phyloP scores from a whole-genome alignment of 345 rosid species.

The Anastatica hierochuntica region DNA sequence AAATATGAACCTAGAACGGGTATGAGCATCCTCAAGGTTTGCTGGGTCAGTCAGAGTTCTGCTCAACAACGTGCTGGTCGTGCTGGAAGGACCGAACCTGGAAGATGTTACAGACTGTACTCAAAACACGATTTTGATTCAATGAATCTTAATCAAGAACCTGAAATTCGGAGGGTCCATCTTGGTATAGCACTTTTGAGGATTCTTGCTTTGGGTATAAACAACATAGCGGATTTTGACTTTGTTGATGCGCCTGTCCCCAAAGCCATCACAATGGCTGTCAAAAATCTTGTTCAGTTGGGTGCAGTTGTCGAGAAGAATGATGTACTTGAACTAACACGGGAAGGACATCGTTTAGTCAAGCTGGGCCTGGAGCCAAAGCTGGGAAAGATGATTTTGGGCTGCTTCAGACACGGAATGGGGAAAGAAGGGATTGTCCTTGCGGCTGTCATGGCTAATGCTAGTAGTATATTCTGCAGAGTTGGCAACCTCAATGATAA shows the following conservation, averaged over 20 bases:
- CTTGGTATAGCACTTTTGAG: slow-evolving; percentile 81
- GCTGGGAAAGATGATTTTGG: slow-evolving; percentile 69
- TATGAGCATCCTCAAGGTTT: slow-evolving; percentile 72
- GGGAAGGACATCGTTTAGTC: slow-evolving; percentile 50
- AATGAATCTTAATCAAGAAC: slow-evolving; percentile 61
- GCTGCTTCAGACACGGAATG: slow-evolving; percentile 43
- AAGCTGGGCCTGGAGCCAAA: slow-evolving; percentile 88
- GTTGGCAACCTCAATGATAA: slow-evolving; percentile 63
- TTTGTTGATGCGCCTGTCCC: slow-evolving; percentile 82
- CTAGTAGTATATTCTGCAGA: slow-evolving; percentile 84
- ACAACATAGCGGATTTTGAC: slow-evolving; percentile 51
- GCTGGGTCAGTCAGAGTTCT: slow-evolving; percentile 70
- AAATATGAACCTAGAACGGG: slow-evolving; percentile 67
- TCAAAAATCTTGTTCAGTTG: slow-evolving; percentile 61
- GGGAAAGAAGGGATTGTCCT: slow-evolving; percentile 81
- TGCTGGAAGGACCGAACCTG: slow-evolving; percentile 93
- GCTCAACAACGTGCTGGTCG: slow-evolving; percentile 93
- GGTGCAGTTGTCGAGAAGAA: slow-evolving; percentile 50
- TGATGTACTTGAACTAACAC: slow-evolving; percentile 47
- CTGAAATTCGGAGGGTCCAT: slow-evolving; percentile 86
- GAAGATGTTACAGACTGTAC: slow-evolving; percentile 78
- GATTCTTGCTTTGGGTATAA: slow-evolving; percentile 67
- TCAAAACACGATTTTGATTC: slow-evolving; percentile 39
- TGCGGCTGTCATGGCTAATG: slow-evolving; percentile 84
- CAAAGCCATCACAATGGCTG: slow-evolving; percentile 60